Evolutionary conservation across 768 basidiomycete genomes (phyloP).

Genomic region (Solioccasus polychromus): DNA sequence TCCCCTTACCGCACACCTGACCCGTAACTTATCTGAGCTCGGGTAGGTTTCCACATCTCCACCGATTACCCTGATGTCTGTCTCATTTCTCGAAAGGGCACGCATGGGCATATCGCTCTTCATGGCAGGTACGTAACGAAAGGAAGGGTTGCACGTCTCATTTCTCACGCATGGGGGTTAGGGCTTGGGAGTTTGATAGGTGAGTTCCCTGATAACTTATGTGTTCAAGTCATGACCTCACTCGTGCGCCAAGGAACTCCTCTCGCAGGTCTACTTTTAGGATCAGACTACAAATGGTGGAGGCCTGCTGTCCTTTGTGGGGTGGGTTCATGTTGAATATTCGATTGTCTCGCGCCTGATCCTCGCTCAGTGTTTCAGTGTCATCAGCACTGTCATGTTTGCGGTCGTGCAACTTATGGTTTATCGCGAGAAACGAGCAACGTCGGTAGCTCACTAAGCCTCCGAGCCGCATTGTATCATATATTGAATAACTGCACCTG

Average conservation of each 20-base stretch:
- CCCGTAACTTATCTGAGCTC: slow-evolving; percentile 46
- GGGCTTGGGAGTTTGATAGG: slow-evolving; percentile 25
- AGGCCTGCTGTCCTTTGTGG: slow-evolving; percentile 51
- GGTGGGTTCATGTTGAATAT: slow-evolving; percentile 15
- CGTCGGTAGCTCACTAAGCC: too few relatives aligned
- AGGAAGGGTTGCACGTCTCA: neutral
- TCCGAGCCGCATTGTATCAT: too few relatives aligned
- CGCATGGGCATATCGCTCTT: slow-evolving; percentile 50
- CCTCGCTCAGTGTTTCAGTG: slow-evolving; percentile 12
- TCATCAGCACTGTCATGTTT: slow-evolving; percentile 18
- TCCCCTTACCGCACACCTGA: slow-evolving; percentile 42
- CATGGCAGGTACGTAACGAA: slow-evolving; percentile 36
- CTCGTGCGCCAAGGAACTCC: slow-evolving; percentile 43
- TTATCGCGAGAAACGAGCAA: neutral
- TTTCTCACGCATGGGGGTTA: slow-evolving; percentile 6
- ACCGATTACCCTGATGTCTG: too few relatives aligned
- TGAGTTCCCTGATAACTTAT: slow-evolving; percentile 1
- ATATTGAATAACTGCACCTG: too few relatives aligned
- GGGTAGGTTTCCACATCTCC: slow-evolving; percentile 29
- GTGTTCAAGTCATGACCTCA: slow-evolving; percentile 16
- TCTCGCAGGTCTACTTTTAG: slow-evolving; percentile 53
- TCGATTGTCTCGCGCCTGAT: slow-evolving; percentile 1
- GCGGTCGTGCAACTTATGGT: slow-evolving; percentile 7
- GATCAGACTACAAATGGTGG: slow-evolving; percentile 54
- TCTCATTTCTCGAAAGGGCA: slow-evolving; percentile 15